A percentile compares a stretch with the other conserved stretches of the same genome.
phyloP scores from a whole-genome alignment of 192 early-diverging fungal species.

The Coemansia sp. region DNA sequence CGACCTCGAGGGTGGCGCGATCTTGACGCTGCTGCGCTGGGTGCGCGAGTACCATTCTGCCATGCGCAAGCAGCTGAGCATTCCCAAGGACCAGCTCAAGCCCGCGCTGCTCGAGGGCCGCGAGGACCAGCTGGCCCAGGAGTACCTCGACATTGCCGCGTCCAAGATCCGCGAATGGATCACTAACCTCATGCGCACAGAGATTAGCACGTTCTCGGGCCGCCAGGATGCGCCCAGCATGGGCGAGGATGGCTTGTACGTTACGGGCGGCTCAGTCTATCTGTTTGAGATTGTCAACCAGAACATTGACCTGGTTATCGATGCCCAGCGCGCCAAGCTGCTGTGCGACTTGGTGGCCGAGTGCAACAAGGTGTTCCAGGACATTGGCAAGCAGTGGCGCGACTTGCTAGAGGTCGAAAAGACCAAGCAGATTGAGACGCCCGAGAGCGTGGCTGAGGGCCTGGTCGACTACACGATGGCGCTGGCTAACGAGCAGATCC shows the following conservation, averaged over 20 bases:
- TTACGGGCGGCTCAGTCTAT: slow-evolving; percentile 76
- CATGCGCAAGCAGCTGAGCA: slow-evolving; percentile 86
- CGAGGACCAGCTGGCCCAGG: slow-evolving; percentile 86
- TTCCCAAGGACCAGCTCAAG: slow-evolving; percentile 83
- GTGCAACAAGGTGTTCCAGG: slow-evolving; percentile 81
- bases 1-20: slow-evolving; percentile 83
- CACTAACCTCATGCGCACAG: slow-evolving; percentile 83
- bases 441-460: slow-evolving; percentile 77
- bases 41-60: slow-evolving; percentile 89
- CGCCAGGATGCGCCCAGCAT: slow-evolving; percentile 68
- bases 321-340: slow-evolving; percentile 87
- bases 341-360: slow-evolving; percentile 83
- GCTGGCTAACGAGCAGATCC: slow-evolving; percentile 92
- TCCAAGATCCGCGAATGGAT: slow-evolving; percentile 92
- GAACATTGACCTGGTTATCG: slow-evolving; percentile 88
- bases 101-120: slow-evolving; percentile 91
- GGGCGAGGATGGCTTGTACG: slow-evolving; percentile 79
- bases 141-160: slow-evolving; percentile 91
- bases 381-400: slow-evolving; percentile 85
- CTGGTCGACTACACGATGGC: slow-evolving; percentile 97
- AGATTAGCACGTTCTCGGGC: slow-evolving; percentile 75
- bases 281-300: slow-evolving; percentile 99
- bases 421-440: slow-evolving; percentile 75
- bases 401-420: slow-evolving; percentile 75
- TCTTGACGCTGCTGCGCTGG: slow-evolving; percentile 86